Conservation (phyloP, 2,329 filamentous ascomycete species). For the Verruconis gallopava region DNA sequence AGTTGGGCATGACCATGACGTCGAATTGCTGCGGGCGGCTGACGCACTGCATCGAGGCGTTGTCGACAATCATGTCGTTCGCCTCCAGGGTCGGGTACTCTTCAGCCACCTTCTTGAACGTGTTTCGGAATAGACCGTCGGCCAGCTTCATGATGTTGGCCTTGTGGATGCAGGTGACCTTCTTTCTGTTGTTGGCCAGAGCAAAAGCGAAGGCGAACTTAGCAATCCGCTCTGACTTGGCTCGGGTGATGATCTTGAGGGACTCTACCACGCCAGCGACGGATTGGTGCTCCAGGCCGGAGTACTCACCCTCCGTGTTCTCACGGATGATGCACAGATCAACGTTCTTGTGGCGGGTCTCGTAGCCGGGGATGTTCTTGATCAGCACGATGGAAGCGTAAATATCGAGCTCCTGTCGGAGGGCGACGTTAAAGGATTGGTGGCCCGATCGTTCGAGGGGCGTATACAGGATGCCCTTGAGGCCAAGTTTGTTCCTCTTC, state of each 20-base stretch:
- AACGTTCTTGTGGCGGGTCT: conserved; percentile 93
- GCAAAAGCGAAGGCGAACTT: conserved; percentile 98
- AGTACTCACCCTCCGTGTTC: conserved; percentile 99
- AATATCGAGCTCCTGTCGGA: conserved; percentile 98
- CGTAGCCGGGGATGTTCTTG: conserved; percentile 99
- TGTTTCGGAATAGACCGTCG: conserved; percentile 96
- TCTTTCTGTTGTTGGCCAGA: conserved; percentile 96
- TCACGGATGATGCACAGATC: conserved; percentile 99
- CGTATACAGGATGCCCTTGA: conserved; percentile 98
- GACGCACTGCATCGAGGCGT: conserved; percentile 98
- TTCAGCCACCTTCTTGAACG: conserved; percentile 84
- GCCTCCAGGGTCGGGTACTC: conserved; percentile 92
- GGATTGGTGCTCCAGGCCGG: conserved; percentile 95
- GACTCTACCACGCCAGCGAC: conserved; percentile 95
- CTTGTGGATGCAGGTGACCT: conserved; percentile 99
- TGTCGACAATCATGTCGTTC: conserved; percentile 99
- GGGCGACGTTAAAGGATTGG: conserved; percentile 98
- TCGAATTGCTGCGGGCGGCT: conserved; percentile 95
- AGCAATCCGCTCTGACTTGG: conserved; percentile 97
- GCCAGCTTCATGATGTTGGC: conserved; percentile 99
- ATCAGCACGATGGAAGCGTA: conserved; percentile 96
- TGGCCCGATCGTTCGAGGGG: conserved; percentile 93
- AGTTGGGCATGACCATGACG: conserved; percentile 99
- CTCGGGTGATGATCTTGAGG: conserved; percentile 98
- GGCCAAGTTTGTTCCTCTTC: conserved; percentile 94